Conservation (phyloP, 306 rosid genomes). For the Senna siamea region DNA sequence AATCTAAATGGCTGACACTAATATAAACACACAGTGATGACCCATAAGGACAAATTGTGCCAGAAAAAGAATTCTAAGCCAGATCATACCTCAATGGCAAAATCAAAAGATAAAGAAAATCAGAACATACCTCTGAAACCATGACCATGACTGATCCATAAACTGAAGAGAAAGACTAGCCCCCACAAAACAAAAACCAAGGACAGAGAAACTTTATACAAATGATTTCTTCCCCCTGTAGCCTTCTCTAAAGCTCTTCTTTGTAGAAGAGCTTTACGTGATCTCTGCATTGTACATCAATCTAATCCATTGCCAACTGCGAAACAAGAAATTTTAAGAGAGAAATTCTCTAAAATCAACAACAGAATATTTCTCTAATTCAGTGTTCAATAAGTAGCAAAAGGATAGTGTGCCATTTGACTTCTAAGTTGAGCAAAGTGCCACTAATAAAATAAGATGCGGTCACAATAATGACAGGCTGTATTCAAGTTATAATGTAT, state of each 20-base stretch:
- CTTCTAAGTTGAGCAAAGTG: constrained; percentile 37
- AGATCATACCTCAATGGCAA: constrained; percentile 44
- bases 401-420: constrained; percentile 18
- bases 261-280: constrained; percentile 71
- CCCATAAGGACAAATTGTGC: not conserved
- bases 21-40: not conserved
- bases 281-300: constrained; percentile 88
- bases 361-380: constrained; percentile 37
- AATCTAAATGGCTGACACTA: not conserved
- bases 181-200: constrained; percentile 76
- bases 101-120: constrained; percentile 2
- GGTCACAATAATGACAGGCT: not conserved
- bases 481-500: not conserved
- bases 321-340: constrained; percentile 17
- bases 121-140: constrained; percentile 63
- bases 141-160: constrained; percentile 73
- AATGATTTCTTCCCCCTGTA: constrained; percentile 51
- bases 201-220: constrained; percentile 77
- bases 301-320: constrained; percentile 41
- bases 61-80: constrained; percentile 19
- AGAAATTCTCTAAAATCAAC: constrained; percentile 43
- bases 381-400: constrained; percentile 16
- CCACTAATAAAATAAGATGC: not conserved
- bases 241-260: constrained; percentile 51
- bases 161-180: constrained; percentile 66